Evolutionary conservation across 345 rosid genomes (phyloP).

Genomic region (Gossypium rotundifolium): DNA sequence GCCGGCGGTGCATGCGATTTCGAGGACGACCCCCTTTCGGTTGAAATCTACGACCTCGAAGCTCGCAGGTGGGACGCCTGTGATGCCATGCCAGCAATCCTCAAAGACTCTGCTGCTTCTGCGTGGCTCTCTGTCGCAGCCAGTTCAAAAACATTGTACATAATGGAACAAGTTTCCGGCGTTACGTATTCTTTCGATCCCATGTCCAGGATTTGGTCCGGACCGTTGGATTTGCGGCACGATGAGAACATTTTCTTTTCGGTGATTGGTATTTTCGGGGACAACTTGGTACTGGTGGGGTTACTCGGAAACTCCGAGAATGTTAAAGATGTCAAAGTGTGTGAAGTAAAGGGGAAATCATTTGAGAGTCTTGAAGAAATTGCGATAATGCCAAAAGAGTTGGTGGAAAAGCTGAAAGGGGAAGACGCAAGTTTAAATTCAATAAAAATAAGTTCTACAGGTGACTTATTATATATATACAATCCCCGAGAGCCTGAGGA

Average conservation of each 20-base stretch:
- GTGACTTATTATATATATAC: constrained; percentile 31
- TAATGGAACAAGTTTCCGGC: constrained; percentile 51
- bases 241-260: constrained; percentile 21
- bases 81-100: constrained; percentile 48
- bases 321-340: constrained; percentile 36
- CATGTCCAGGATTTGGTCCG: constrained; percentile 42
- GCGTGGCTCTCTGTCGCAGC: constrained; percentile 58
- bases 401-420: constrained; percentile 35
- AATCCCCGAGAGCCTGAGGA: constrained; percentile 22
- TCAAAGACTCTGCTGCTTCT: constrained; percentile 50
- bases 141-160: constrained; percentile 30
- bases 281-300: constrained; percentile 45
- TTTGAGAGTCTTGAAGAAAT: constrained; percentile 26
- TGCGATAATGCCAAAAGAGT: constrained; percentile 42
- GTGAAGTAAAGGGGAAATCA: constrained; percentile 35
- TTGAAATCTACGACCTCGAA: constrained; percentile 46
- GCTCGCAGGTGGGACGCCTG: constrained; percentile 44
- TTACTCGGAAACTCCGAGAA: constrained; percentile 26
- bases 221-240: constrained; percentile 40
- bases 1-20: constrained; percentile 68
- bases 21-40: constrained; percentile 67
- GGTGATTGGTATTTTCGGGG: constrained; percentile 25
- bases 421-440: constrained; percentile 23
- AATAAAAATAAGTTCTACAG: constrained; percentile 30
- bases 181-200: constrained; percentile 43